Evolutionary conservation across 2,329 filamentous ascomycete species (phyloP).

Genomic region (Aspergillus sp.): DNA sequence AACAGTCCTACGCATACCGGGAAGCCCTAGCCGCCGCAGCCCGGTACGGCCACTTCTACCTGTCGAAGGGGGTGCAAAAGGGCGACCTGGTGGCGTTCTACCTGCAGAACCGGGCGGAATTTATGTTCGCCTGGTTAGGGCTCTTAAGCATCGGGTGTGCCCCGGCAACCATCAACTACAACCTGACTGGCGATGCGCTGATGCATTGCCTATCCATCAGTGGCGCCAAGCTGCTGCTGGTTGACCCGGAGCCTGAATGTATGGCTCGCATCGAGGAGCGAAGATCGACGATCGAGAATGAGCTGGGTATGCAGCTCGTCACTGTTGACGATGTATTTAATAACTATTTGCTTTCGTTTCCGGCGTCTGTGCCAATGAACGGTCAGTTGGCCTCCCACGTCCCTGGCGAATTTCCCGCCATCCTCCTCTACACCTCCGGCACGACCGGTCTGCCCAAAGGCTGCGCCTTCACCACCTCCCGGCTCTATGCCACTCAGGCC

Average conservation of each 20-base stretch:
- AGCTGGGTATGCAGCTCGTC: slow-evolving; percentile 61
- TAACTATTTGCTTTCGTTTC: slow-evolving; percentile 47
- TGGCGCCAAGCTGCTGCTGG: slow-evolving; percentile 57
- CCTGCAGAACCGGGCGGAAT: slow-evolving; percentile 68
- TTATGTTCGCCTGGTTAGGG: slow-evolving; percentile 66
- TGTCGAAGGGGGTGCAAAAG: slow-evolving; percentile 58
- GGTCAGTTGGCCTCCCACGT: slow-evolving; percentile 50
- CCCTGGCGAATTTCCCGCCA: slow-evolving; percentile 53
- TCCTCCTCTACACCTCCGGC: slow-evolving; percentile 72
- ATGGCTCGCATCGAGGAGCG: slow-evolving; percentile 59
- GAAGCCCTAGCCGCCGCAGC: slow-evolving; percentile 58
- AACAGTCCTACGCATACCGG: slow-evolving; percentile 60
- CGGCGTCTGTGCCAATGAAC: slow-evolving; percentile 55
- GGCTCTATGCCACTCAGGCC: slow-evolving; percentile 44
- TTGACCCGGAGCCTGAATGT: slow-evolving; percentile 59
- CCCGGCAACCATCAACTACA: slow-evolving; percentile 71
- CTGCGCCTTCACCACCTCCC: slow-evolving; percentile 59
- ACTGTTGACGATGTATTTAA: slow-evolving; percentile 54
- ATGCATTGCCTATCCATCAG: slow-evolving; percentile 66
- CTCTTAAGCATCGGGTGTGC: slow-evolving; percentile 67
- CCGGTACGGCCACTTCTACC: slow-evolving; percentile 65
- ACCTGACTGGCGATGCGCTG: slow-evolving; percentile 64
- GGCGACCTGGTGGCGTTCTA: slow-evolving; percentile 66
- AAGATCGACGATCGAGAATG: slow-evolving; percentile 49
- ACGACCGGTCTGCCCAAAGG: slow-evolving; percentile 77